A percentile compares a stretch with the other conserved stretches of the same genome.
phyloP scores from a whole-genome alignment of 1,139 yeast genomes.

The Diutina neorugosa region DNA sequence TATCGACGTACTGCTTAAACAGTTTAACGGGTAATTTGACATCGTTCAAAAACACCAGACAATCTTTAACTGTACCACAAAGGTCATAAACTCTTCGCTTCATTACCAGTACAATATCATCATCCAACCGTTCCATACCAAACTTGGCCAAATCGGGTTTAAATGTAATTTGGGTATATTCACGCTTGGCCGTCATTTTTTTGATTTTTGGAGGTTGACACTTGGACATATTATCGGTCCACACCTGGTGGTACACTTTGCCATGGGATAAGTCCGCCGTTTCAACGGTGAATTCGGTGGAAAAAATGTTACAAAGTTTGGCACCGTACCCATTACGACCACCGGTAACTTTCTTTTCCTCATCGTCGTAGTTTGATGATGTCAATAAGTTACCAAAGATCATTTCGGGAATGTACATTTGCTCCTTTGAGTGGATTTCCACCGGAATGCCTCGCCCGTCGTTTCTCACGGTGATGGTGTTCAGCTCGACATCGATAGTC shows the following conservation, averaged over 20 bases:
- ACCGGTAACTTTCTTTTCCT: constrained; percentile 92
- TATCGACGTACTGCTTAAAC: constrained; percentile 81
- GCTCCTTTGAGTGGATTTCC: constrained; percentile 85
- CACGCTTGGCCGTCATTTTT: constrained; percentile 46
- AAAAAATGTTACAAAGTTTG: constrained; percentile 80
- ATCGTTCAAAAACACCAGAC: constrained; percentile 71
- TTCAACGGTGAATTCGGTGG: constrained; percentile 77
- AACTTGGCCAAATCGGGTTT: constrained; percentile 81
- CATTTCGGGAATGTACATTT: constrained; percentile 89
- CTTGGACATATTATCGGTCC: constrained; percentile 79
- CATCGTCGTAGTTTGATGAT: constrained; percentile 91
- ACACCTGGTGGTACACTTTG: constrained; percentile 61
- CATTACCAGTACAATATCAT: constrained; percentile 71
- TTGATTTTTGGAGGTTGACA: constrained; percentile 70
- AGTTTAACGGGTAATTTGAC: constrained; percentile 54
- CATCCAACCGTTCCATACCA: constrained; percentile 73
- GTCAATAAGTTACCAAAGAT: constrained; percentile 93
- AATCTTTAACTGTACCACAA: constrained; percentile 87
- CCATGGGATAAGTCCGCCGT: constrained; percentile 70
- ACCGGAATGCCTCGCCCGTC: constrained; percentile 96
- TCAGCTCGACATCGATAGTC: constrained; percentile 61
- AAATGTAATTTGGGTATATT: constrained; percentile 81
- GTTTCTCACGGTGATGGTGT: constrained; percentile 69
- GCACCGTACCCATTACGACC: constrained; percentile 99
- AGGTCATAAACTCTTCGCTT: constrained; percentile 92